These are phyloP conservation scores for Yarrowia sp. DNA, from an alignment of 805 yeast species.

Conservation along the genomic window DNA sequence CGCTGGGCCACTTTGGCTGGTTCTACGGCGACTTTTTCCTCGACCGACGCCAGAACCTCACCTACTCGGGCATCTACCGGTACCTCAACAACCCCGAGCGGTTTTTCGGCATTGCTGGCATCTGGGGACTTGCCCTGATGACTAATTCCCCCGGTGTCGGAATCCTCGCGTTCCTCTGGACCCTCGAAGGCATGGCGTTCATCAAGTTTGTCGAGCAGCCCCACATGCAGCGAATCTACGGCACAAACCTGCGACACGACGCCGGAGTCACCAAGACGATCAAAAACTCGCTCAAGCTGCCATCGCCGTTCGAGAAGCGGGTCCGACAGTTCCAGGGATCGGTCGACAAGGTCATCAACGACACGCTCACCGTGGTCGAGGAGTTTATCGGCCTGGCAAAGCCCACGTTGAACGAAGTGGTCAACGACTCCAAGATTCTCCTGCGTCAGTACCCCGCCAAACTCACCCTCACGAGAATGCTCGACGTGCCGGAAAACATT, in stretches of 20 bases:
- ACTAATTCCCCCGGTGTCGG: constrained; percentile 58
- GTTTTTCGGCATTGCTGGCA: constrained; percentile 75
- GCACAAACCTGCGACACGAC: constrained; percentile 63
- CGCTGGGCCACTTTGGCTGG: constrained; percentile 88
- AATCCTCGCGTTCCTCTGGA: constrained; percentile 68
- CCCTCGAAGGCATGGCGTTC: constrained; percentile 67
- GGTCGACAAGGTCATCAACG: constrained; percentile 52
- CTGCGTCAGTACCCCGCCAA: constrained; percentile 52
- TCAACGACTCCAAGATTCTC: constrained; percentile 49
- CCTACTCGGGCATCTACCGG: constrained; percentile 81
- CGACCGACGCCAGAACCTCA: constrained; percentile 53
- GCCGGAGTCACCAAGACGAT: constrained; percentile 55
- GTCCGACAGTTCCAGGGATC: constrained; percentile 47
- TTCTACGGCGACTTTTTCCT: constrained; percentile 85
- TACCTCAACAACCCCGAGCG: constrained; percentile 85
- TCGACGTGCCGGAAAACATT: constrained; percentile 45
- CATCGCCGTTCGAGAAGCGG: constrained; percentile 46
- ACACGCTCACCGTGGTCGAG: constrained; percentile 56
- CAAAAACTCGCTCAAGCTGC: constrained; percentile 47
- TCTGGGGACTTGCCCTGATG: constrained; percentile 73
- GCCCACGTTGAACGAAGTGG: constrained; percentile 47
- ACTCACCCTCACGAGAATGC: constrained; percentile 47
- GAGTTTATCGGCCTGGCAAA: constrained; percentile 51
- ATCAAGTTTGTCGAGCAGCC: constrained; percentile 77
- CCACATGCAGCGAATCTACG: constrained; percentile 79